Percentiles rank a stretch among this genome's conserved stretches.
phyloP scores from a whole-genome alignment of 2,329 filamentous ascomycete species.

The Fusarium brachygibbosum region DNA sequence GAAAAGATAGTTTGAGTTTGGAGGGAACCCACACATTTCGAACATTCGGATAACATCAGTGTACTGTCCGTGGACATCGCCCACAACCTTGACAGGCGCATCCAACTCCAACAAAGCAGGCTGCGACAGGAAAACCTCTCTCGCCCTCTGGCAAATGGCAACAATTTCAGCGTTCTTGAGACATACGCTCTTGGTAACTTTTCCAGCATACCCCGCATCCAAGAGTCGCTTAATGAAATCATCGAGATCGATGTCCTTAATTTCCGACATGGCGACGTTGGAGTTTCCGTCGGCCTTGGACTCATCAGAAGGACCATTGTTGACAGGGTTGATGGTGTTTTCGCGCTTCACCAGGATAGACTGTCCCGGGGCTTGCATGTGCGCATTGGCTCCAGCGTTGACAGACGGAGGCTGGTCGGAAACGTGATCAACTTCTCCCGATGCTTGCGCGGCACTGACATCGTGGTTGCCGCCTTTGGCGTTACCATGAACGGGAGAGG shows the following conservation, averaged over 20 bases:
- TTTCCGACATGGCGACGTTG: constrained; percentile 85
- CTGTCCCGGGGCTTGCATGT: constrained; percentile 80
- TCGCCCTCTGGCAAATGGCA: constrained; percentile 89
- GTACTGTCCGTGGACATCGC: constrained; percentile 99
- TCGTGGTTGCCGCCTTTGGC: constrained; percentile 81
- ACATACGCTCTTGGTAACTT: constrained; percentile 97
- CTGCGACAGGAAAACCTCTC: constrained; percentile 91
- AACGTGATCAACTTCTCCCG: constrained; percentile 92
- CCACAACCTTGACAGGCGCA: constrained; percentile 98
- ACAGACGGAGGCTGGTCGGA: constrained; percentile 89
- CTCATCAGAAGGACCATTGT: constrained; percentile 61
- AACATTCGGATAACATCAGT: constrained; percentile 97
- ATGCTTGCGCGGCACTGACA: constrained; percentile 83
- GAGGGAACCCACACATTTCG: constrained; percentile 98
- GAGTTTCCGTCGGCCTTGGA: constrained; percentile 60
- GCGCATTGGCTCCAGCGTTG: constrained; percentile 67
- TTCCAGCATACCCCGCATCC: constrained; percentile 94
- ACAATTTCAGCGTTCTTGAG: constrained; percentile 98
- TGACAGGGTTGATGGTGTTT: constrained; percentile 75
- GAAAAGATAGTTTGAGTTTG: constrained; percentile 99
- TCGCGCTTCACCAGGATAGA: constrained; percentile 91
- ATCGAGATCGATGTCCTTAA: constrained; percentile 94
- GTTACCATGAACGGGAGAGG: constrained; percentile 86
- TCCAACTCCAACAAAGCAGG: constrained; percentile 92
- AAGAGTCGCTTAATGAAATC: constrained; percentile 96